Conservation (phyloP, 192 early-diverging fungal genomes). For the Entomortierella beljakovae region DNA sequence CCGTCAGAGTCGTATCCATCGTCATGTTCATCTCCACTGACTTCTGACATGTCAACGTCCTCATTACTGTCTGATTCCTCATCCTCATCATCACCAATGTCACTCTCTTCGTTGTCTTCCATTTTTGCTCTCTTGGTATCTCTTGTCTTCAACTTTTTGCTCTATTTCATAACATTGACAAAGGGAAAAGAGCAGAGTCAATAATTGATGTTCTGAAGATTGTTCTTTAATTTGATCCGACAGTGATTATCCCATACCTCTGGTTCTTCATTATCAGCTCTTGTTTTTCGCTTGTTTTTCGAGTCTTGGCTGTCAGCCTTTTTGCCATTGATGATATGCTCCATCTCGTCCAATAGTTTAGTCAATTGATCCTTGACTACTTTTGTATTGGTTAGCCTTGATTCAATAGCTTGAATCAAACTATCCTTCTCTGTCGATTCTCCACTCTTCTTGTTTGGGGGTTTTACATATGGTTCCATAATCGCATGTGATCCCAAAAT, state of each 20-base stretch:
- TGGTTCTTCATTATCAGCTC: constrained; percentile 16
- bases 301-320: constrained; percentile 20
- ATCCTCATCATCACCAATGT: constrained; percentile 49
- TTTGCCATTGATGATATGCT: constrained; percentile 44
- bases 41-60: constrained; percentile 21
- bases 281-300: constrained; percentile 45
- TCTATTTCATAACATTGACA: constrained; percentile 8
- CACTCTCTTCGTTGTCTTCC: constrained; percentile 24
- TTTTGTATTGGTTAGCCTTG: constrained; percentile 39
- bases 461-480: constrained; percentile 33
- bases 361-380: constrained; percentile 40
- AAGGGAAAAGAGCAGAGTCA: not conserved
- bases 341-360: constrained; percentile 44
- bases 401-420: constrained; percentile 23
- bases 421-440: constrained; percentile 11
- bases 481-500: constrained; percentile 39
- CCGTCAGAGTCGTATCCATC: constrained; percentile 55
- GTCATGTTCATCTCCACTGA: constrained; percentile 31
- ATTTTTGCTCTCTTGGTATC: constrained; percentile 35
- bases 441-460: not conserved
- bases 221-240: constrained; percentile 3
- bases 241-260: not conserved
- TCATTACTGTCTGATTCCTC: constrained; percentile 9
- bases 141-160: constrained; percentile 24
- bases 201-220: not conserved